These are phyloP conservation scores for Raddia guianensis DNA, from an alignment of 176 grass and related monocot genomes.

Conservation along the genomic window DNA sequence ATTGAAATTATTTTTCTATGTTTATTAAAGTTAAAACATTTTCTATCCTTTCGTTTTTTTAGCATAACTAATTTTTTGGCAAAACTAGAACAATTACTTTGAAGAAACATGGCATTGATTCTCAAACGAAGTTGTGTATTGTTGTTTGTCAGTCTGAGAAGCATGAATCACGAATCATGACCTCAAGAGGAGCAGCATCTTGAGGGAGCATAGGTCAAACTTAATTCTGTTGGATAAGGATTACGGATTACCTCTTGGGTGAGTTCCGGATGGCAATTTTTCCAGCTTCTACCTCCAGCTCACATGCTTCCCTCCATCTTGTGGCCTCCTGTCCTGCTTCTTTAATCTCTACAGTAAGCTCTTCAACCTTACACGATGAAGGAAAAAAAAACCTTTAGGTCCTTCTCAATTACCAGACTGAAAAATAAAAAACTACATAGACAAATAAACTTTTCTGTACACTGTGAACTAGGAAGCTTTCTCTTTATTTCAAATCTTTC, in stretches of 20 bases:
- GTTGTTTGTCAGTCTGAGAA: slow-evolving; percentile 17
- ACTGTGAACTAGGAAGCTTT: slow-evolving; percentile 46
- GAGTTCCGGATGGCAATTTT: slow-evolving; percentile 59
- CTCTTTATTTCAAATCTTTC: slow-evolving; percentile 64
- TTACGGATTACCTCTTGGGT: slow-evolving; percentile 70
- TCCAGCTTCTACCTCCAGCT: slow-evolving; percentile 81
- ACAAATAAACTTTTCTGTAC: slow-evolving; percentile 45
- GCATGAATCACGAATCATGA: neutral
- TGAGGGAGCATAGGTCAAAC: neutral
- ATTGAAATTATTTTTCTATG: neutral
- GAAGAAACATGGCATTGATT: neutral
- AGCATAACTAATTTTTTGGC: no score
- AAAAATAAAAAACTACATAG: slow-evolving; percentile 7
- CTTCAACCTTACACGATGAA: slow-evolving; percentile 50
- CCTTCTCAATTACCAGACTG: slow-evolving; percentile 7
- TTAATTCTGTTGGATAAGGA: neutral
- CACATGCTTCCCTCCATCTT: slow-evolving; percentile 78
- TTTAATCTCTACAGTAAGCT: slow-evolving; percentile 45
- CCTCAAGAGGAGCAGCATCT: slow-evolving; percentile 1
- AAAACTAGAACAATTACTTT: slow-evolving; percentile 6
- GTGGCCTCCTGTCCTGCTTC: slow-evolving; percentile 55
- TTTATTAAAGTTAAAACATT: neutral
- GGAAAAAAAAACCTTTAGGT: slow-evolving; percentile 35
- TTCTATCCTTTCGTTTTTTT: no score
- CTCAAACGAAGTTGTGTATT: neutral